Evolutionary conservation across 78 protist genomes (phyloP), one percentile per base, ranked within the genome.

Genomic region (Planoprotostelium fungivorum): DNA sequence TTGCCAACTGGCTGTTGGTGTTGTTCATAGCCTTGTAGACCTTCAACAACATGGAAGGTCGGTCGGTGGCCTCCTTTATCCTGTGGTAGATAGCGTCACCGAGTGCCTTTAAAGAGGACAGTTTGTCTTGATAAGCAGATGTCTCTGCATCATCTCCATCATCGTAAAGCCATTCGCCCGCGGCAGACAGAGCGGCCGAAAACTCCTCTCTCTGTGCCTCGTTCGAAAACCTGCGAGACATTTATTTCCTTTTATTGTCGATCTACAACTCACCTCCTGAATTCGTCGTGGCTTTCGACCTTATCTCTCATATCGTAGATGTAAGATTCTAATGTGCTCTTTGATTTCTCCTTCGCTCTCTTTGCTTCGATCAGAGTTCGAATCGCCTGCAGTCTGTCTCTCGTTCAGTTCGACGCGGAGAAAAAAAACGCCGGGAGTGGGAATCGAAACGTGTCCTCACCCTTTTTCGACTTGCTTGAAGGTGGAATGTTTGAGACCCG

Each of bases 241-340:
- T 51, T 16, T 51, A 51, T 51, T 51, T 25, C 5, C 16, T 51
- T 16, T 5, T 5, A 25, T 5, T 51, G 73, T 51, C 31, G 16
- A 51, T 51, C 5, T 51, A 51, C 73, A 51, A n/a, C 73, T 51
- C 73, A 51, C 73, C 16, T 51, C 16, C 5, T 25, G 73, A 51
- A 89, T 1, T 91, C 90, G 29, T 94, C 96, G 37, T 83, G 73
- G 0, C 86, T 88, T 28, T 84, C 89, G 10, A 94, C 83, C 84
- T 90, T 87, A 36, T 89, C 96, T 23, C 88, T 31, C 0, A 89
- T 87, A 37, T 91, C 91, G 85, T 94, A 94, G 35, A 91, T 36
- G 63, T 89, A 90, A 39, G 93, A 35, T 89, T 94, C 96, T 23
- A 94, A 84, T 35, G 34, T 83, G 63, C 91, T 94, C 91, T 88